Evolutionary conservation across 73 alveolate species (phyloP), one percentile per base, ranked within the genome.

Genomic region (Paramecium sonneborni): DNA sequence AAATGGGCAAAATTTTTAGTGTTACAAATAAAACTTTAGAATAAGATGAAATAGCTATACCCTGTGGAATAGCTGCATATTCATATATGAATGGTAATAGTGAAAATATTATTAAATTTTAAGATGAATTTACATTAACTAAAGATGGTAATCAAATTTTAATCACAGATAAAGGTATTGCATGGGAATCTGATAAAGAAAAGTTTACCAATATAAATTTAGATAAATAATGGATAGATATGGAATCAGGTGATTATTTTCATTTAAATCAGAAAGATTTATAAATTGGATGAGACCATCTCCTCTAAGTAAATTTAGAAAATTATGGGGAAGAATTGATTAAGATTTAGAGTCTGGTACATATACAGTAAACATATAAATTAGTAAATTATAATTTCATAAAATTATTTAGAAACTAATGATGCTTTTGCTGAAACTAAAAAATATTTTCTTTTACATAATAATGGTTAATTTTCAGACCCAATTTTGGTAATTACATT

Each of bases 281-380:
- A 96, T 96, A 15, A 97, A 94, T 7, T 96, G 99, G 99, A 96
- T 96, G 98, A 95, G 97, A 85, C 95, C 97, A 82, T 98, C 97
- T 57, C 96, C 96, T 15, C 92, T 96, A 57, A 96, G 98, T 9
- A 93, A 93, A 82, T 95, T 95, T 93, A 84, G 97, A 14, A 96
- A 96, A 88, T 92, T 95, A 28, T 96, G 99, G 99, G 99, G 99
- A 48, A 85, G 93, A 85, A 94, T 96, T 20, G 93, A 94, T 35
- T 35, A 37, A 2, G 92, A 92, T 34, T 70, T 97, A 34, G 68
- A 55, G 8, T 62, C 88, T 44, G 99, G 99, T 21, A 28, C 35
- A 6, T 97, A 95, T 86, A 39, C 85, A 41, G 62, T 97, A 9
- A 35, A 30, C 55, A 72, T 72, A 9, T 5, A 72, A n/a, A 72